Conservation (phyloP, 768 basidiomycete species). For the Lactarius indigo region DNA sequence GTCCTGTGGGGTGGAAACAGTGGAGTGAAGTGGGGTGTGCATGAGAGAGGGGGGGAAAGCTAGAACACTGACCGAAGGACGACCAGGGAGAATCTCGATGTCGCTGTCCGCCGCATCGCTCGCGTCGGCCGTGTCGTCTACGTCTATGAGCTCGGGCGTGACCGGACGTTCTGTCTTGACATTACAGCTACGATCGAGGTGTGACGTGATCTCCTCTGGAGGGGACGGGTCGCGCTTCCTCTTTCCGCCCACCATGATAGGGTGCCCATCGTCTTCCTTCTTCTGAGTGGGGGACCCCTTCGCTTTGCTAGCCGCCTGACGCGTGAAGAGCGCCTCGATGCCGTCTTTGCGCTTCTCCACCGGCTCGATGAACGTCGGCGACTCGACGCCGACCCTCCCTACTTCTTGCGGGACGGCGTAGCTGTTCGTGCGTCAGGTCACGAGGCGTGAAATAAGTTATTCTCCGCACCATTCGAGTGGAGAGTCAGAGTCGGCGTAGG, state of each 20-base stretch:
- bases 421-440: slow-evolving; percentile 38
- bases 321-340: slow-evolving; percentile 77
- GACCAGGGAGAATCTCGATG: slow-evolving; percentile 13
- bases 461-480: slow-evolving; percentile 70
- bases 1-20: neutral
- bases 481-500: slow-evolving; percentile 47
- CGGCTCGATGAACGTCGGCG: slow-evolving; percentile 77
- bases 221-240: slow-evolving; percentile 14
- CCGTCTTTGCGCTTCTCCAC: slow-evolving; percentile 78
- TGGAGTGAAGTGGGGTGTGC: too few relatives aligned
- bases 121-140: neutral
- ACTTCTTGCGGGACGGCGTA: slow-evolving; percentile 89
- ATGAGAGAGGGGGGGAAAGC: too few relatives aligned
- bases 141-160: neutral
- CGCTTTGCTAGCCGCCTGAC: slow-evolving; percentile 43
- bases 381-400: slow-evolving; percentile 85
- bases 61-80: slow-evolving; percentile 9
- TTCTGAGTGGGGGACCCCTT: neutral
- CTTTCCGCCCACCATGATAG: neutral
- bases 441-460: too few relatives aligned
- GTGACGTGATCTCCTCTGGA: neutral
- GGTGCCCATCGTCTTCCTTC: neutral
- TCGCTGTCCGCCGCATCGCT: slow-evolving; percentile 12
- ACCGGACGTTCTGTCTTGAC: neutral
- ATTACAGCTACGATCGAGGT: neutral